Percentiles rank a stretch among this genome's conserved stretches.
Conservation (phyloP, 257 asterid species). For the Cynanchum wilfordii region DNA sequence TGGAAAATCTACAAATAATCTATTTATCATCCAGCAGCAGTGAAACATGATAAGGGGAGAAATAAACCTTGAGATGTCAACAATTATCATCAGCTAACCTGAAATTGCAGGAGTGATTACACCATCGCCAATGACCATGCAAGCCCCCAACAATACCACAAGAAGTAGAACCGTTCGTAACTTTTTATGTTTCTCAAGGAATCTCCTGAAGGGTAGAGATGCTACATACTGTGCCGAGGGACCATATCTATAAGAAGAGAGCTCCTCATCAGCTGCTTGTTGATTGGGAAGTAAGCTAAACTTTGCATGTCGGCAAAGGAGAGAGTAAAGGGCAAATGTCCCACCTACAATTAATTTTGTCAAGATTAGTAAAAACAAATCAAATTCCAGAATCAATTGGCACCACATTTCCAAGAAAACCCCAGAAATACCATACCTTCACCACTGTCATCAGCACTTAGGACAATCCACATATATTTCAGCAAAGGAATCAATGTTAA, state of each 20-base stretch:
- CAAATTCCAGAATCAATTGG: neutral
- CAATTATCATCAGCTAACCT: constrained; percentile 26
- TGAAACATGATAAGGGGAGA: neutral
- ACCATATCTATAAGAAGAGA: constrained; percentile 77
- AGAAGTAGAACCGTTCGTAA: constrained; percentile 63
- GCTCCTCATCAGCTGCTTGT: constrained; percentile 98
- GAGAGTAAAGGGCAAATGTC: constrained; percentile 89
- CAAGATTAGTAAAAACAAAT: constrained; percentile 25
- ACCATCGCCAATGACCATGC: constrained; percentile 66
- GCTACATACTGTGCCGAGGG: constrained; percentile 50
- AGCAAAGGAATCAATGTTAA: constrained; percentile 87
- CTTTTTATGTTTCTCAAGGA: constrained; percentile 76
- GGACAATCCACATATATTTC: constrained; percentile 59
- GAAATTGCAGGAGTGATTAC: constrained; percentile 64
- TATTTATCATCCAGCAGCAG: neutral
- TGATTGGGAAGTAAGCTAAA: constrained; percentile 94
- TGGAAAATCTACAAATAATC: neutral
- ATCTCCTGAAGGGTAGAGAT: constrained; percentile 55
- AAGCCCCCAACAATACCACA: constrained; percentile 59
- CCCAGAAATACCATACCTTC: constrained; percentile 56
- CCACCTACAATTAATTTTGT: constrained; percentile 57
- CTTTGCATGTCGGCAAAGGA: constrained; percentile 92
- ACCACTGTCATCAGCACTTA: constrained; percentile 85
- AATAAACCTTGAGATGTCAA: neutral
- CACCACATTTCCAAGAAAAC: constrained; percentile 6